A percentile compares a stretch with the other conserved stretches of the same genome.
Evolutionary conservation across 768 basidiomycete species (phyloP).

Genomic region (Pleurotus djamor): DNA sequence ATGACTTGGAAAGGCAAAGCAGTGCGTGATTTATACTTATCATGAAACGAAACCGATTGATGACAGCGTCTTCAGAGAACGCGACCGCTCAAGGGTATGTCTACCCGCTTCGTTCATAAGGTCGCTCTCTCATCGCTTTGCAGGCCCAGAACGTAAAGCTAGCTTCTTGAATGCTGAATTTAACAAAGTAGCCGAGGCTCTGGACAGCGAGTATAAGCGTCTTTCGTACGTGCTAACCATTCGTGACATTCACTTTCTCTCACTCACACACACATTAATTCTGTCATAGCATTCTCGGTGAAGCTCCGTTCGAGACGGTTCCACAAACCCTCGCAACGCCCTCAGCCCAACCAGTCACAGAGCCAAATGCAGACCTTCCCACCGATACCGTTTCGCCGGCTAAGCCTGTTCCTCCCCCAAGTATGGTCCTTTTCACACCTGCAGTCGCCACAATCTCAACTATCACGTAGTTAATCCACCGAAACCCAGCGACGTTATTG

Average conservation of each 20-base stretch:
- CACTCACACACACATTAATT: neutral
- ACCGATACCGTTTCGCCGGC: constrained; percentile 6
- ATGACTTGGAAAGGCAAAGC: constrained; percentile 46
- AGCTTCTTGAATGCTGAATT: constrained; percentile 41
- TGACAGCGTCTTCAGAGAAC: constrained; percentile 14
- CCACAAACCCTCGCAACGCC: neutral
- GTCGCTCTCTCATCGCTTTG: constrained; percentile 5
- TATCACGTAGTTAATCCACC: constrained; percentile 2
- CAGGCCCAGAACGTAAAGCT: constrained; percentile 26
- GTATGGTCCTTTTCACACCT: neutral
- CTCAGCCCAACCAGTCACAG: neutral
- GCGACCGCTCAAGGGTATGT: constrained; percentile 19
- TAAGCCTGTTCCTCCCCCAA: constrained; percentile 2
- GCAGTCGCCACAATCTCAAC: neutral
- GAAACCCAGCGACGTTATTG: neutral
- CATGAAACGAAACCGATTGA: neutral
- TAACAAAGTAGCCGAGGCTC: constrained; percentile 30
- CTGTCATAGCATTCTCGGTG: neutral
- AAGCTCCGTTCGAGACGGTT: neutral
- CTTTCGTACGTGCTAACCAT: constrained; percentile 26
- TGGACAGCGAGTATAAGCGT: constrained; percentile 41
- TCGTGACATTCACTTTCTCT: neutral
- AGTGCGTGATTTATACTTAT: constrained; percentile 20
- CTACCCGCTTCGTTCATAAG: neutral
- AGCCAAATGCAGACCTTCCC: neutral